These are phyloP conservation scores for Globisporangium camurandrum DNA, from an alignment of 352 stramenopile genomes.

Conservation along the genomic window DNA sequence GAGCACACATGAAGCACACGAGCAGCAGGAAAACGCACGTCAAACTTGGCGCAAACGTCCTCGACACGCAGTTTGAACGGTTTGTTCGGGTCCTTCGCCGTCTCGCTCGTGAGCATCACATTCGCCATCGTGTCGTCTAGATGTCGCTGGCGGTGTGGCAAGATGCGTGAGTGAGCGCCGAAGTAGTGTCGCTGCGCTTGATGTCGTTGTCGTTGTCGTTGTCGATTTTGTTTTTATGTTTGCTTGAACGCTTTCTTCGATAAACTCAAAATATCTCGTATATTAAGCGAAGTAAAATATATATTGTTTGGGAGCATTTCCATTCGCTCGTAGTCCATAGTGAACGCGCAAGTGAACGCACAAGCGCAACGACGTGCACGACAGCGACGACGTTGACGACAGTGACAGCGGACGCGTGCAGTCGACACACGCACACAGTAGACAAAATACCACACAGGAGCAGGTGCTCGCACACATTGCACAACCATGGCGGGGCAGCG, in stretches of 20 bases:
- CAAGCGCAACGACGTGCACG: too few relatives aligned
- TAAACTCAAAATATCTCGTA: too few relatives aligned
- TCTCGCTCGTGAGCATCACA: constrained; percentile 84
- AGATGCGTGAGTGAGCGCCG: neutral
- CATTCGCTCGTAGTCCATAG: too few relatives aligned
- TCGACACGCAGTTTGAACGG: constrained; percentile 80
- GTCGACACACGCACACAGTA: too few relatives aligned
- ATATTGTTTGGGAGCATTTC: too few relatives aligned
- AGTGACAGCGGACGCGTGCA: too few relatives aligned
- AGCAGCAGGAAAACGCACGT: constrained; percentile 24
- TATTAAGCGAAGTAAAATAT: too few relatives aligned
- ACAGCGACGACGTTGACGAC: too few relatives aligned
- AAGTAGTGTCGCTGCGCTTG: neutral
- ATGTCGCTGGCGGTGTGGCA: too few relatives aligned
- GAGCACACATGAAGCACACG: neutral
- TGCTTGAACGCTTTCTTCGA: neutral
- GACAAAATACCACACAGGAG: too few relatives aligned
- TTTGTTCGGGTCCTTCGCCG: constrained; percentile 85
- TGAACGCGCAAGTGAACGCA: too few relatives aligned
- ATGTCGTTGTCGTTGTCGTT: neutral
- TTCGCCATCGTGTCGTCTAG: constrained; percentile 62
- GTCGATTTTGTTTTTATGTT: neutral
- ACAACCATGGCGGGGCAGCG: constrained; percentile 70
- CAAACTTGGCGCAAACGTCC: constrained; percentile 80
- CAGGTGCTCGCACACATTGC: too few relatives aligned